Conservation (phyloP, 129 eudicot species). For the Sambucus nigra region DNA sequence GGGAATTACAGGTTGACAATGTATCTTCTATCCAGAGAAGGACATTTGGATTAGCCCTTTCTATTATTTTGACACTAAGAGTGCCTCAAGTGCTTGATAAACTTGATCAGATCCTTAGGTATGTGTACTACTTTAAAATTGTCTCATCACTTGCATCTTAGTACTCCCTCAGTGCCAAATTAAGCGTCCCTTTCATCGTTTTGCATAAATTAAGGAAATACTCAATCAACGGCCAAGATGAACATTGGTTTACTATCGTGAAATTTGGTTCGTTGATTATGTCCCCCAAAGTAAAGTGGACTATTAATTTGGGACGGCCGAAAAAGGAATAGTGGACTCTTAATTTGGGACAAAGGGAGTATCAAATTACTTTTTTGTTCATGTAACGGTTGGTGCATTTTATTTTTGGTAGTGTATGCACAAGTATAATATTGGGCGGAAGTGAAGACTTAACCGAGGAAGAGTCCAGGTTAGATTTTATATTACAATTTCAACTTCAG, state of each 20-base stretch:
- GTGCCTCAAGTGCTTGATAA: conserved; percentile 90
- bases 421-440: conserved; percentile 89
- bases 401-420: conserved; percentile 54
- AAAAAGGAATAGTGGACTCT: too few species aligned
- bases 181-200: too few species aligned
- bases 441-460: conserved; percentile 75
- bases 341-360: too few species aligned
- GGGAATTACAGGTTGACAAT: conserved; percentile 35
- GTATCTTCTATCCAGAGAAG: conserved; percentile 36
- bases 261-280: too few species aligned
- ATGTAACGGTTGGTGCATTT: conserved; percentile 5
- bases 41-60: conserved; percentile 40
- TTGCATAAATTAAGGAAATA: too few species aligned
- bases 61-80: conserved; percentile 55
- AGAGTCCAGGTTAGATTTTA: conserved; percentile 68
- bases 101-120: conserved; percentile 91
- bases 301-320: too few species aligned
- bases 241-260: too few species aligned
- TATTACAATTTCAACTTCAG: not conserved
- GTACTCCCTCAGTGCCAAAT: too few species aligned
- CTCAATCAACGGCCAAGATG: too few species aligned
- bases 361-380: conserved; percentile 1
- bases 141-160: conserved; percentile 1
- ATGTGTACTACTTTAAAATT: conserved; percentile 11
- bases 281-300: too few species aligned